Conservation (phyloP, 345 rosid genomes). For the Euphorbia peplus region DNA sequence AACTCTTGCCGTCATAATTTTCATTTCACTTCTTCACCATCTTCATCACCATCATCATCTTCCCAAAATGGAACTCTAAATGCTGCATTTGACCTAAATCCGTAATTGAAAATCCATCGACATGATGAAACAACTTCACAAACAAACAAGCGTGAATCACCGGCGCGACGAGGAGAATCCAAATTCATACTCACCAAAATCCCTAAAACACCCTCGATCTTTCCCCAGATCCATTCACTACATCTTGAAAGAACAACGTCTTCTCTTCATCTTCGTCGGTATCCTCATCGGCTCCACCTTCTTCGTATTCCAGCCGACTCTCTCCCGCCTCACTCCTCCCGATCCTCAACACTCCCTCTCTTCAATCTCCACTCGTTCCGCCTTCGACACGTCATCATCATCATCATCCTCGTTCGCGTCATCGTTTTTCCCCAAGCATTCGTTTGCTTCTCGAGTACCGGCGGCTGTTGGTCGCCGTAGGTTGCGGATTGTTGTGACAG, state of each 20-base stretch:
- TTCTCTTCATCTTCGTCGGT: conserved; percentile 89
- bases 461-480: conserved; percentile 62
- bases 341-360: conserved; percentile 38
- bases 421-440: neutral
- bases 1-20: neutral
- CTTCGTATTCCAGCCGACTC: conserved; percentile 89
- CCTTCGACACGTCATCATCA: neutral
- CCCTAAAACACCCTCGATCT: conserved; percentile 66
- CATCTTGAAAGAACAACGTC: conserved; percentile 81
- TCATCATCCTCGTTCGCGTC: neutral
- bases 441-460: conserved; percentile 58
- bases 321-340: conserved; percentile 58
- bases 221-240: conserved; percentile 88
- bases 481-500: conserved; percentile 83
- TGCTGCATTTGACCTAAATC: neutral
- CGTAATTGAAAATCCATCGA: neutral
- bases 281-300: conserved; percentile 88
- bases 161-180: conserved; percentile 62
- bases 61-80: neutral
- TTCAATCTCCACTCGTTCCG: conserved; percentile 14
- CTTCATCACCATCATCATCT: neutral
- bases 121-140: conserved; percentile 80
- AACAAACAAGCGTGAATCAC: conserved; percentile 57
- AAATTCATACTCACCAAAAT: conserved; percentile 56
- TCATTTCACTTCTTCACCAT: neutral